Percentiles rank a stretch among this genome's conserved stretches.
Conservation (phyloP, 1,284 basidiomycete species). For the Trametes sp. region DNA sequence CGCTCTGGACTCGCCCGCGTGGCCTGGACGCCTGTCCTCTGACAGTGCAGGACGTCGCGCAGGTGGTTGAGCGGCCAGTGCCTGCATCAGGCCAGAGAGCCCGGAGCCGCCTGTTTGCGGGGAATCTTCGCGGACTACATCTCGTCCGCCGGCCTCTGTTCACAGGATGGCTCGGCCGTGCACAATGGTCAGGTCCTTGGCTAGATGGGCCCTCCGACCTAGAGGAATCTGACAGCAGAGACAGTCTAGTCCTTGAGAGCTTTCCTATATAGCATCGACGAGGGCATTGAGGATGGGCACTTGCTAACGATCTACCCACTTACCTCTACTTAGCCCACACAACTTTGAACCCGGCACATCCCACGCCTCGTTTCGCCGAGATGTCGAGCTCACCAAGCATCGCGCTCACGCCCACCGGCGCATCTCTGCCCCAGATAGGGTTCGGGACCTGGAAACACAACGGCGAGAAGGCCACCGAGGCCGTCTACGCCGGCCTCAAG, state of each 20-base stretch:
- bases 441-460: slow-evolving; percentile 40
- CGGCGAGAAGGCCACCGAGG: slow-evolving; percentile 35
- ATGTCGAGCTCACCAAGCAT: slow-evolving; percentile 21
- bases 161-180: neutral
- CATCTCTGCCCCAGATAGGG: slow-evolving; percentile 35
- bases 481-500: slow-evolving; percentile 52
- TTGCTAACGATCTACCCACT: neutral
- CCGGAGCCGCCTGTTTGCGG: slow-evolving; percentile 15
- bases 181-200: neutral
- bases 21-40: neutral
- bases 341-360: too few relatives aligned
- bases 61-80: neutral
- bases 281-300: neutral
- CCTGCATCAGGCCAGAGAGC: neutral
- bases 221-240: neutral
- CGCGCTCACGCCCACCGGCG: slow-evolving; percentile 27
- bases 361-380: neutral
- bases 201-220: slow-evolving; percentile 7
- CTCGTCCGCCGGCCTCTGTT: slow-evolving; percentile 5
- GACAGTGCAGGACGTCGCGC: neutral
- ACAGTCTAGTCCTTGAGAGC: neutral
- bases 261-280: neutral
- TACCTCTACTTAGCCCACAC: neutral
- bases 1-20: neutral
- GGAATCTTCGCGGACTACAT: slow-evolving; percentile 12